Evolutionary conservation across 495 filamentous ascomycete genomes (phyloP), one percentile per base, ranked within the genome.

Genomic region (Penicillium simplicissimum): DNA sequence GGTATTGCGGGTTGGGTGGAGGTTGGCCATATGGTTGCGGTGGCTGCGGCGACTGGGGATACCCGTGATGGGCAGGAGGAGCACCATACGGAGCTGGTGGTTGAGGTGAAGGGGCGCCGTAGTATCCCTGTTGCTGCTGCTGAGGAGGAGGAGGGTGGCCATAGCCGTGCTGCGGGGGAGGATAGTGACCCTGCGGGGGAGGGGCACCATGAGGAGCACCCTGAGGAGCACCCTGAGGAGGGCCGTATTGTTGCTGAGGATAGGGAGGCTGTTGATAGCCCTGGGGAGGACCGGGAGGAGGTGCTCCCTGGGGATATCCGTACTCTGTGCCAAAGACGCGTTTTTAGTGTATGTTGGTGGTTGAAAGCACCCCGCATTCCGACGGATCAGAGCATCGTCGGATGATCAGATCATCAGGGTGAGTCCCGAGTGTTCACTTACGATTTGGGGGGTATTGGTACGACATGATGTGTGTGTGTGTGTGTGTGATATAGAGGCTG

Each of bases 261-360:
- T 70, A 66, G 2, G 54, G 64, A 33, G 61, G 61, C 49, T 71
- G 68, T 10, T 71, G 75, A 56, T 72, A 72, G 51, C 74, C 73
- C 45, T 75, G 71, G 21, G 72, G 70, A 42, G 72, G 73, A 51
- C 33, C 33, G 7, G 33, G 52, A 6, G 56, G 31, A 21, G 56
- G 56, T 40, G 69, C 66, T 25, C 74, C 77, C 36, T 72, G 67
- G 57, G 77, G 74, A 13, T 71, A 70, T 28, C 67, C 72, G 58
- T 79, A 76, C 55, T 74, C 71, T 75, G 15, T 53, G 15, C 6
- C 13, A 34, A 33, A 19, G 25, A 17, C 43, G 19, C 7, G 53
- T 67, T 36, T 66, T 36, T 66, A 31, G 28, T 31, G 64, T 23
- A 52, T n/a, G n/a, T 48, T 40, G 48, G 14, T 15, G n/a, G n/a